Evolutionary conservation across 1,284 basidiomycete species (phyloP).

Genomic region (Hemileia vastatrix): DNA sequence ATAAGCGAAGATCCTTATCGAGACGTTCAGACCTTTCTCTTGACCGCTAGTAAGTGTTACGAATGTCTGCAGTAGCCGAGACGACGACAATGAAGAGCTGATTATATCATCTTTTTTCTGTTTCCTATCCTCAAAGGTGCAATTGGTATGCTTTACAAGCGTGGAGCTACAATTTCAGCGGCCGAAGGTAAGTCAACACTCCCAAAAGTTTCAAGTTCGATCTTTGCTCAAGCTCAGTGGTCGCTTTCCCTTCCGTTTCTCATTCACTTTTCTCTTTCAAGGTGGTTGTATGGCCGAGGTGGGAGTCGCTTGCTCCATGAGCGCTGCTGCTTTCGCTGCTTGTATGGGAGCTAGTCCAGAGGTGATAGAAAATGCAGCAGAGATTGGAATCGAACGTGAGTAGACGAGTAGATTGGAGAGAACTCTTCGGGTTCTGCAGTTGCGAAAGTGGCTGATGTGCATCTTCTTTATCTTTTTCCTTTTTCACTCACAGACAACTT

Average conservation of each 20-base stretch:
- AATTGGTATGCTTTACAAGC: constrained; percentile 44
- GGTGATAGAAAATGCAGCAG: constrained; percentile 38
- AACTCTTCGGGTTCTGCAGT: neutral
- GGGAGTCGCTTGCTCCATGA: constrained; percentile 39
- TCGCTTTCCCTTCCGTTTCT: neutral
- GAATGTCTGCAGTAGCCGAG: neutral
- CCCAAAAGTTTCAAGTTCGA: too few species aligned
- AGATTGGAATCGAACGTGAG: constrained; percentile 38
- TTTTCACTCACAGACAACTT: too few species aligned
- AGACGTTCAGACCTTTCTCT: constrained; percentile 37
- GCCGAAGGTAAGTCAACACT: constrained; percentile 27
- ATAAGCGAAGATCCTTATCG: constrained; percentile 36
- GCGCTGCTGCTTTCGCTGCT: constrained; percentile 38
- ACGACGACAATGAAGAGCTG: too few species aligned
- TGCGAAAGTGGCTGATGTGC: neutral
- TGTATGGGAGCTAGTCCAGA: constrained; percentile 36
- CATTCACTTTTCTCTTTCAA: neutral
- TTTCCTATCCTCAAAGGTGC: too few species aligned
- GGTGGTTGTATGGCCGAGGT: constrained; percentile 42
- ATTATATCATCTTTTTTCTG: too few species aligned
- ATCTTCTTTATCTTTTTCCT: too few species aligned
- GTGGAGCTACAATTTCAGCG: constrained; percentile 39
- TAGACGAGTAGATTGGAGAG: neutral
- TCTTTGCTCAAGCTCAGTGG: neutral
- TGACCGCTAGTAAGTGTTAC: constrained; percentile 30